A percentile compares a stretch with the other conserved stretches of the same genome.
phyloP scores from a whole-genome alignment of 352 stramenopile genomes.

The Phytophthora pisi region DNA sequence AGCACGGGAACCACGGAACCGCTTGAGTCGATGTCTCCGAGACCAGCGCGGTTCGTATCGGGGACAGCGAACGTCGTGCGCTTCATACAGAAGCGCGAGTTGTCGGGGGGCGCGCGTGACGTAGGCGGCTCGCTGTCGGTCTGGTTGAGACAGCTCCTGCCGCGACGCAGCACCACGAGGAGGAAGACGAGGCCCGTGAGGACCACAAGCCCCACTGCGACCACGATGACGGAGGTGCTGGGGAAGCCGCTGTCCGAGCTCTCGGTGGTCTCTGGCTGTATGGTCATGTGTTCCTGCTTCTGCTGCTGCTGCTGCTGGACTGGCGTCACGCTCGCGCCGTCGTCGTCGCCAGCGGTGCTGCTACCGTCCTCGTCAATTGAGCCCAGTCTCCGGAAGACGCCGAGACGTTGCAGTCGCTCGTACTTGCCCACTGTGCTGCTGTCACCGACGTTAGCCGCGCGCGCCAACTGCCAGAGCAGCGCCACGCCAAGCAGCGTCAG shows the following conservation, averaged over 20 bases:
- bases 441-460: background rate
- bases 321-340: constrained; percentile 4
- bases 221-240: constrained; percentile 24
- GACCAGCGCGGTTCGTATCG: constrained; percentile 2
- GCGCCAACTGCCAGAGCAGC: constrained; percentile 15
- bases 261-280: constrained; percentile 2
- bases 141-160: constrained; percentile 1
- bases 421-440: background rate
- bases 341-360: background rate
- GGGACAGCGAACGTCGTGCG: constrained; percentile 33
- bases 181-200: constrained; percentile 25
- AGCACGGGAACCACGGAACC: constrained; percentile 33
- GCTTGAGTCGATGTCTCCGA: constrained; percentile 28
- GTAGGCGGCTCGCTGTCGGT: constrained; percentile 8
- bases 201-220: constrained; percentile 22
- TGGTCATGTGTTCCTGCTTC: constrained; percentile 16
- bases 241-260: constrained; percentile 12
- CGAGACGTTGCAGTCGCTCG: background rate
- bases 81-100: constrained; percentile 30
- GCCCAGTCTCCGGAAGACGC: constrained; percentile 1
- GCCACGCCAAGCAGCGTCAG: constrained; percentile 2
- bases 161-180: constrained; percentile 18
- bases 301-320: constrained; percentile 24
- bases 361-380: background rate
- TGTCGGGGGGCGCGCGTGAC: constrained; percentile 6